Evolutionary conservation across 306 rosid species (phyloP).

Genomic region (Cicer arietinum): DNA sequence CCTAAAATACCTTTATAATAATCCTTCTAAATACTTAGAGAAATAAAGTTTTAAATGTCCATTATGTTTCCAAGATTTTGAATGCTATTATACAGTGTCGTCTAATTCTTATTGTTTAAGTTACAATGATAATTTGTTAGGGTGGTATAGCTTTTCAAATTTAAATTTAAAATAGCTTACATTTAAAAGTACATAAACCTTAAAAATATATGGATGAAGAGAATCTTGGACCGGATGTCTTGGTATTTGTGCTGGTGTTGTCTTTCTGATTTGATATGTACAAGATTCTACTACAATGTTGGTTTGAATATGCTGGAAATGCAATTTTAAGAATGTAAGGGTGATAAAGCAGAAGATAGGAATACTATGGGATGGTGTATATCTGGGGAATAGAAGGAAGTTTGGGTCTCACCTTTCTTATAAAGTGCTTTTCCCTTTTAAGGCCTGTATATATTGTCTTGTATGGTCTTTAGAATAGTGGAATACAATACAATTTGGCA

Average conservation of each 20-base stretch:
- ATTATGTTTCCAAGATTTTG: neutral
- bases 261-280: conserved; percentile 3
- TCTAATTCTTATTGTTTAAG: neutral
- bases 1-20: neutral
- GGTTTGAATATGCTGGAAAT: conserved; percentile 30
- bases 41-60: neutral
- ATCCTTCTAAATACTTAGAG: neutral
- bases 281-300: conserved; percentile 10
- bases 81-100: neutral
- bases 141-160: neutral
- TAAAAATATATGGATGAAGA: neutral
- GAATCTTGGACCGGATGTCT: conserved; percentile 14
- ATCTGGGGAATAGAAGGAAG: neutral
- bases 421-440: conserved; percentile 22
- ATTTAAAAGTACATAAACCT: conserved; percentile 7
- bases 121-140: neutral
- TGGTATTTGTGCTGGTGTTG: conserved; percentile 11
- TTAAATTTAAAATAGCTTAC: conserved; percentile 1
- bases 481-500: neutral
- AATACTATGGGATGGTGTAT: neutral
- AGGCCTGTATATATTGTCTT: neutral
- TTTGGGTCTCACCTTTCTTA: neutral
- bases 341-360: neutral
- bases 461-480: neutral
- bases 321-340: neutral